Conservation (phyloP, 2,329 filamentous ascomycete genomes). For the Cladosporium sp. region DNA sequence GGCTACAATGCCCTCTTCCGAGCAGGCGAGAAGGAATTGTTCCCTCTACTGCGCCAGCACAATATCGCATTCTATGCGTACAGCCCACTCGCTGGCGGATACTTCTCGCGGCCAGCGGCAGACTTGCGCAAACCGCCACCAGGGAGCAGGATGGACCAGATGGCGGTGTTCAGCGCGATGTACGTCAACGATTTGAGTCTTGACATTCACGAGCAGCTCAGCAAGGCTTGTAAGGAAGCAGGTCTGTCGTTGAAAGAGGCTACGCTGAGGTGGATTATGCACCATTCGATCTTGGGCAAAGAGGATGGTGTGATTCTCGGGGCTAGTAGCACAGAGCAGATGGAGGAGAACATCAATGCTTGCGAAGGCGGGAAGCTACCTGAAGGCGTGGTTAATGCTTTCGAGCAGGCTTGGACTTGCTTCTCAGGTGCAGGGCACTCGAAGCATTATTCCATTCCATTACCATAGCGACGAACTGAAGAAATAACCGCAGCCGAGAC, state of each 20-base stretch:
- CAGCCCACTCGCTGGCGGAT: slow-evolving; percentile 37
- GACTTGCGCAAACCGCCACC: slow-evolving; percentile 35
- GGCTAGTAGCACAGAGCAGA: slow-evolving; percentile 35
- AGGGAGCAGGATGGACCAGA: slow-evolving; percentile 31
- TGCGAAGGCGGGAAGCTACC: slow-evolving; percentile 32
- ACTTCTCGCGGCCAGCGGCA: slow-evolving; percentile 42
- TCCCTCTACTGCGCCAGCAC: slow-evolving; percentile 45
- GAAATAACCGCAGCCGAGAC: too few species aligned
- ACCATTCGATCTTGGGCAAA: slow-evolving; percentile 44
- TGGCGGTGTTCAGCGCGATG: slow-evolving; percentile 37
- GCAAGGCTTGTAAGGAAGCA: slow-evolving; percentile 38
- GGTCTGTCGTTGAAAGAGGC: slow-evolving; percentile 44
- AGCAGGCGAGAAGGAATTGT: slow-evolving; percentile 44
- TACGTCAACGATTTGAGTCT: slow-evolving; percentile 49
- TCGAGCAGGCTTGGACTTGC: slow-evolving; percentile 26
- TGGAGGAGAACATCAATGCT: slow-evolving; percentile 34
- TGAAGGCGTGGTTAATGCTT: slow-evolving; percentile 24
- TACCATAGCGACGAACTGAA: background rate
- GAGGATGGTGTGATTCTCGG: slow-evolving; percentile 44
- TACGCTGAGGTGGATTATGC: slow-evolving; percentile 48
- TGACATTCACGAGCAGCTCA: slow-evolving; percentile 43
- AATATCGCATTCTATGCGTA: slow-evolving; percentile 48
- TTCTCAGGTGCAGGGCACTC: slow-evolving; percentile 10
- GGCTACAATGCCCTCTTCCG: slow-evolving; percentile 50
- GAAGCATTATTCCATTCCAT: slow-evolving; percentile 11